Evolutionary conservation across 345 rosid species (phyloP), one percentile per base, ranked within the genome.

Genomic region (Hirschfeldia incana): DNA sequence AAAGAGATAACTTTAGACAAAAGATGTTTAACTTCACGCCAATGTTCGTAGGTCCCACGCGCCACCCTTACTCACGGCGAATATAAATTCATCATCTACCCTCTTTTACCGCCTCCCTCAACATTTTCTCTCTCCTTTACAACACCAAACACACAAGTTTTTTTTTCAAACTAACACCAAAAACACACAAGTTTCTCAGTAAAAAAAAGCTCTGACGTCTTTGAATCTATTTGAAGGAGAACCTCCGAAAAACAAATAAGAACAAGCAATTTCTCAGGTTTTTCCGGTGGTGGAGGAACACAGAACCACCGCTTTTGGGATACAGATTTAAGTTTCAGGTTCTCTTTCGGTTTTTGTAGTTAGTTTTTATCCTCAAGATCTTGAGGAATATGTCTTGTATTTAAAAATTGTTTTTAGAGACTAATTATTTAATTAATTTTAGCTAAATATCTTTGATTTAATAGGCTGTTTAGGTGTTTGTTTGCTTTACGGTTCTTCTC

Each of bases 1-100:
- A 8, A 58, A 70, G 16, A 27, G 16, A 33, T 46, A 76, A 37
- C 77, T 76, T 76, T 59, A 27, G 36, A 70, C 80, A 76, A 75
- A 76, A 70, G 6, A 30, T 80, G 69, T 80, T 80, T 72, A 65
- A 68, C 76, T 66, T 75, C 66, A 67, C 74, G 73, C 81, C 42
- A 28, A 69, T 36, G 3, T 27, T 28, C 13, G 13, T 64, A 3
- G 76, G 37, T 0, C 67, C 83, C 57, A 80, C 13, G 7, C n/a
- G 67, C 76, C 76, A 69, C 76, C 62, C n/a, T 64, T 72, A 9
- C 67, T 33, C 55, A 69, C 79, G n/a, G 63, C 65, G 63, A 71
- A 71, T 73, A 65, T 80, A 65, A 71, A 76, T 71, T 70, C 13
- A 65, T 2, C 62, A 27, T 5, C 72, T 55, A 32, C 32, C 34